Percentiles rank a stretch among this genome's conserved stretches.
Evolutionary conservation across 1,139 yeast genomes (phyloP).

Genomic region (Wickerhamomyces sp.): DNA sequence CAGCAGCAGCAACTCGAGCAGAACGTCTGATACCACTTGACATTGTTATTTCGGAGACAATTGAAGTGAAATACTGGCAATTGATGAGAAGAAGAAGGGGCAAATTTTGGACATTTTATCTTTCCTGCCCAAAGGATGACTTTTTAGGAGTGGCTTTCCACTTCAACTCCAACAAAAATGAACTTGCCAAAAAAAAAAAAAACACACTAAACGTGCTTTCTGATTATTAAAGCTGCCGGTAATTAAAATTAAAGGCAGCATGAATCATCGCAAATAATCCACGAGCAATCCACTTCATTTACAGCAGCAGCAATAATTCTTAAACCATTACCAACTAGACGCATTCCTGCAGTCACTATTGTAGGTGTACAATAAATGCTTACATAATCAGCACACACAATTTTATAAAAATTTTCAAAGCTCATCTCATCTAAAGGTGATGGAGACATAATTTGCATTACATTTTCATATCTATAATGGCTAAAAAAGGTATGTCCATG

Average conservation of each 20-base stretch:
- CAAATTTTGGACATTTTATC: too few relatives aligned
- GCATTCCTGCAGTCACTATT: too few relatives aligned
- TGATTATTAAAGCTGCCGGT: too few relatives aligned
- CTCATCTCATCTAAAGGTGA: neutral
- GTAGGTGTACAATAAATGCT: neutral
- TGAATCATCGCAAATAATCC: too few relatives aligned
- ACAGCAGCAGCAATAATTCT: too few relatives aligned
- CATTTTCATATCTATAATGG: slow-evolving; percentile 12
- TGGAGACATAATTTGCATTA: neutral
- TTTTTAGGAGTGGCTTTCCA: neutral
- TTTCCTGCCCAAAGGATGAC: neutral
- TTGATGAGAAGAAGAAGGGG: neutral
- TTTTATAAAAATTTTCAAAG: slow-evolving; percentile 1
- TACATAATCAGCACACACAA: neutral
- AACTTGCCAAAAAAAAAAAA: too few relatives aligned
- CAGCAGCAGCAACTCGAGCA: slow-evolving; percentile 30
- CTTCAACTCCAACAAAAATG: too few relatives aligned
- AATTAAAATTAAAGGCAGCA: too few relatives aligned
- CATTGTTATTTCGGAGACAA: neutral
- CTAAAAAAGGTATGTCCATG: slow-evolving; percentile 19
- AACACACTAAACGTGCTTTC: too few relatives aligned
- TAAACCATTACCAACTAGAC: too few relatives aligned
- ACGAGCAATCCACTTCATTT: too few relatives aligned
- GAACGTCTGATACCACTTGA: slow-evolving; percentile 47
- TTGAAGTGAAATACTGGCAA: too few relatives aligned